Evolutionary conservation across 208 protist genomes (phyloP), one percentile per base, ranked within the genome.

Genomic region (Trypanosoma scelopori): DNA sequence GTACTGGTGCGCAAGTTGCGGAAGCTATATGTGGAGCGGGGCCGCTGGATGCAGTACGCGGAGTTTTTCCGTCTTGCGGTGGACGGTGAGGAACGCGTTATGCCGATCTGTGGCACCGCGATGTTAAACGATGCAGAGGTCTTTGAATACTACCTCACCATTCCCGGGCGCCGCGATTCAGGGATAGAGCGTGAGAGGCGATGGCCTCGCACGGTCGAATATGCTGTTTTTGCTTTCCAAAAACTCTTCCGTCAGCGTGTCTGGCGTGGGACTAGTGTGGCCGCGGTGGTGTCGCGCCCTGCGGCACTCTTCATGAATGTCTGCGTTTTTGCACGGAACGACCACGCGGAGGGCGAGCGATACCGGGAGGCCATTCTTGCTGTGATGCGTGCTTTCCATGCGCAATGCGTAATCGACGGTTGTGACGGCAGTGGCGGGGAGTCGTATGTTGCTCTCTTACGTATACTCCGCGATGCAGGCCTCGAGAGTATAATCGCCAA

Each of bases 241-340:
- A 69, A 61, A 46, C 57, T 82, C 16, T 62, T 82, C 20, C 69
- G 71, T 25, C 68, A 60, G 39, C 55, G 46, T 11, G 27, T 39
- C n/a, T 78, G 60, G 59, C 23, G 53, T 16, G 27, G 51, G 27
- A 42, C n/a, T 45, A 9, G 15, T 67, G 41, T 72, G 45, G 46
- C 22, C 57, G 42, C 43, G 60, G 32, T 41, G 15, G 15, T 84
- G 53, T 32, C 58, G 47, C 55, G 56, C 42, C 74, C 69, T 27
- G 74, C 58, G 46, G 28, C 61, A 6, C 57, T 78, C 23, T 47
- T 88, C 11, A 79, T 89, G 75, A 91, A 93, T 52, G 84, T 89
- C 22, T 87, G 81, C 43, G 69, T 91, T 48, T 93, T 85, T 81
- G 72, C 86, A 30, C 59, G 69, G 13, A 93, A 93, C 65, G 65